These are phyloP conservation scores for Lenzites betulinus DNA, from an alignment of 768 basidiomycete genomes.

Conservation along the genomic window DNA sequence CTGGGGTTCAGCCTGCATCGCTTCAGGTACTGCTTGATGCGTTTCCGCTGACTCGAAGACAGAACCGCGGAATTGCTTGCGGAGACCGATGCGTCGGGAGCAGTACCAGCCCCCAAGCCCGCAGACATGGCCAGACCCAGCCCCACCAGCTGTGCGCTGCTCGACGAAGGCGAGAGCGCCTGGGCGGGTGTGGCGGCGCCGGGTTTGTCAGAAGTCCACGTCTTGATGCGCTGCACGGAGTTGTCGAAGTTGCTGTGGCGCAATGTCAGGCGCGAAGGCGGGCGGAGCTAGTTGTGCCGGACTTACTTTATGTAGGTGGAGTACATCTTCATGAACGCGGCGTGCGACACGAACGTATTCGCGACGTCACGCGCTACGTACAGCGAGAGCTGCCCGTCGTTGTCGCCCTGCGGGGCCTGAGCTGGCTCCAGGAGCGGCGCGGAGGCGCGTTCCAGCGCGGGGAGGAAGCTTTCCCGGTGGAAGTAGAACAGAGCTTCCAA, in stretches of 20 bases:
- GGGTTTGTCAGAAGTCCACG: constrained; percentile 72
- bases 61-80: constrained; percentile 54
- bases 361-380: constrained; percentile 81
- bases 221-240: constrained; percentile 82
- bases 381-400: constrained; percentile 72
- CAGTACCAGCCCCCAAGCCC: constrained; percentile 39
- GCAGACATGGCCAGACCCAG: constrained; percentile 60
- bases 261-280: constrained; percentile 1
- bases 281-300: constrained; percentile 17
- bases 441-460: constrained; percentile 81
- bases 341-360: constrained; percentile 88
- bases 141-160: constrained; percentile 62
- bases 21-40: constrained; percentile 88
- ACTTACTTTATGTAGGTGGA: constrained; percentile 95
- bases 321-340: constrained; percentile 99
- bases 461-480: constrained; percentile 91
- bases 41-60: constrained; percentile 79
- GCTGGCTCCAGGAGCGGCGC: constrained; percentile 60
- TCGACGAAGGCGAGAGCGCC: constrained; percentile 58
- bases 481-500: constrained; percentile 89
- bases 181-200: constrained; percentile 42
- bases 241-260: constrained; percentile 85
- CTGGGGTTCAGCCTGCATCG: constrained; percentile 86
- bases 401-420: constrained; percentile 53
- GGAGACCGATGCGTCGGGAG: constrained; percentile 40